Percentiles rank a stretch among this genome's conserved stretches.
phyloP scores from a whole-genome alignment of 1,284 basidiomycete genomes.

The Austroboletus novae-zelandiae region DNA sequence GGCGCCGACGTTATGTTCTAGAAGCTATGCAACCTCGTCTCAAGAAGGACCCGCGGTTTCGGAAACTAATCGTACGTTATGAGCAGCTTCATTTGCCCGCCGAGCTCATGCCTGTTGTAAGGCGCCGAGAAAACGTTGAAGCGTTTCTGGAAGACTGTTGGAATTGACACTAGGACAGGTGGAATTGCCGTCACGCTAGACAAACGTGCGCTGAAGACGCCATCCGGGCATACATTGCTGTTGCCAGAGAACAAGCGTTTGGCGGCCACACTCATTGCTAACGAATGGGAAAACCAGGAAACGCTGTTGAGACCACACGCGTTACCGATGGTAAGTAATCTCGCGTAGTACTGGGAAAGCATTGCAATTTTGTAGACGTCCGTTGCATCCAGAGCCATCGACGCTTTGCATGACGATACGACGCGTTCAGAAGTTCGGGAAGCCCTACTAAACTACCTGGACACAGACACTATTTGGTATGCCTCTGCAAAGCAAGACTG shows the following conservation, averaged over 20 bases:
- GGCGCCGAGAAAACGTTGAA: conserved; percentile 84
- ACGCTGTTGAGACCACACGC: conserved; percentile 86
- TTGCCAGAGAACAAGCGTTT: conserved; percentile 72
- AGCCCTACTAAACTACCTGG: conserved; percentile 83
- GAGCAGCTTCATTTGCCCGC: background rate
- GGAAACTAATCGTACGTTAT: conserved; percentile 54
- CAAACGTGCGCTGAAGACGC: conserved; percentile 84
- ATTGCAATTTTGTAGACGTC: conserved; percentile 59
- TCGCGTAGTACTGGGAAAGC: background rate
- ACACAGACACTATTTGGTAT: conserved; percentile 95
- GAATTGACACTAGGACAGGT: conserved; percentile 61
- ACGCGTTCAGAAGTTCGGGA: conserved; percentile 66
- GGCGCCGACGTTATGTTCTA: background rate
- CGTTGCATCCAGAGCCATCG: conserved; percentile 85
- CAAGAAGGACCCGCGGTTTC: conserved; percentile 45
- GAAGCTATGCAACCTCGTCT: conserved; percentile 16
- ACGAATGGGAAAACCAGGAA: conserved; percentile 96
- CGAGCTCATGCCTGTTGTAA: conserved; percentile 33
- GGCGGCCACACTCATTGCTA: conserved; percentile 83
- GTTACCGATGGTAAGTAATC: conserved; percentile 75
- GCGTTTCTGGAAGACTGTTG: conserved; percentile 90
- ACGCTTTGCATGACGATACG: conserved; percentile 62
- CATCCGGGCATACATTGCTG: conserved; percentile 71
- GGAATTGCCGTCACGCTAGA: conserved; percentile 77
- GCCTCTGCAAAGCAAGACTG: conserved; percentile 16